Evolutionary conservation across 2,329 filamentous ascomycete genomes (phyloP).

Genomic region (Ceratocystis ficicola): DNA sequence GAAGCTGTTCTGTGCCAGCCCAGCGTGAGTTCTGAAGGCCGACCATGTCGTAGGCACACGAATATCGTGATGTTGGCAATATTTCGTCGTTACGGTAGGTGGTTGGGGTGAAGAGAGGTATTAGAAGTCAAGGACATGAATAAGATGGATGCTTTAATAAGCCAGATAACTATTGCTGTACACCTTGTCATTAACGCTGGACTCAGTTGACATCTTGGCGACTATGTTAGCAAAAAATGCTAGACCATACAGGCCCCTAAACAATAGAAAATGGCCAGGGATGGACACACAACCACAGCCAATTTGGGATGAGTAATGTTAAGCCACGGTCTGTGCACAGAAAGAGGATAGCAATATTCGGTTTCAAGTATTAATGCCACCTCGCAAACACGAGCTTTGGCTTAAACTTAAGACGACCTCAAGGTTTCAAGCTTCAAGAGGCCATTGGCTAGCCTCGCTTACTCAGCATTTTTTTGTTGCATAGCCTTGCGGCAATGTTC

Average conservation of each 20-base stretch:
- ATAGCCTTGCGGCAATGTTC: background rate
- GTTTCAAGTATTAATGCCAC: too few species aligned
- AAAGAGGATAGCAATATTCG: background rate
- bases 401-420: too few species aligned
- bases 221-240: background rate
- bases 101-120: background rate
- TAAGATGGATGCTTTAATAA: background rate
- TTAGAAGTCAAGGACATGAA: background rate
- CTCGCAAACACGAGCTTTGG: too few species aligned
- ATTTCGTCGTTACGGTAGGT: background rate
- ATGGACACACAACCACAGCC: background rate
- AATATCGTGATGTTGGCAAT: background rate
- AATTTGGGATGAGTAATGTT: background rate
- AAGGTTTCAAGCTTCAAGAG: background rate
- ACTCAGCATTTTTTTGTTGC: background rate
- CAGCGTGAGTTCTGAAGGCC: slow-evolving; percentile 18
- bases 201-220: background rate
- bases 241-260: background rate
- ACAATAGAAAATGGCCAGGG: background rate
- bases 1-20: background rate
- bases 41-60: background rate
- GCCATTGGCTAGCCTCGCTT: slow-evolving; percentile 9
- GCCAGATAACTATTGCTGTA: background rate
- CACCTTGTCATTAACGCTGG: background rate
- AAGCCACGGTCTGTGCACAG: background rate